Percentiles rank a stretch among this genome's conserved stretches.
phyloP scores from a whole-genome alignment of 2,329 filamentous ascomycete species.

The Penicillium fuscoglaucum region DNA sequence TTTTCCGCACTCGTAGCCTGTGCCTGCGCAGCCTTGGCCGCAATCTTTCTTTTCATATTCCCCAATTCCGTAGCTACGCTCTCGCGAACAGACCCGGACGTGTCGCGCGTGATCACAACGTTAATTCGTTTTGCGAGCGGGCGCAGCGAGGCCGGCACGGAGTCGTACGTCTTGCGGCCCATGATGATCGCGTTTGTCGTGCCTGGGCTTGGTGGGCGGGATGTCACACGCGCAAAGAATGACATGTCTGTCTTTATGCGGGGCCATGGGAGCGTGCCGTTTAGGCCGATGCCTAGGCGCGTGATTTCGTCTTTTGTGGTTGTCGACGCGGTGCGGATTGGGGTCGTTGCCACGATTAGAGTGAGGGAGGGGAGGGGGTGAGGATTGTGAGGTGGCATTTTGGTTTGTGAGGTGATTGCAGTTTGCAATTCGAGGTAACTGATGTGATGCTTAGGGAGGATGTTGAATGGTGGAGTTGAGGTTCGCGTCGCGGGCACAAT shows the following conservation, averaged over 20 bases:
- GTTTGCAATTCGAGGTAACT: background rate
- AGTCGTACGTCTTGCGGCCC: constrained; percentile 97
- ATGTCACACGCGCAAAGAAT: constrained; percentile 90
- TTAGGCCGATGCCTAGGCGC: constrained; percentile 81
- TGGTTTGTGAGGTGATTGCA: constrained; percentile 3
- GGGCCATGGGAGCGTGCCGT: constrained; percentile 82
- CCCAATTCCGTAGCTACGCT: constrained; percentile 40
- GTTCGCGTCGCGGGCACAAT: constrained; percentile 5
- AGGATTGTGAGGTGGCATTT: constrained; percentile 27
- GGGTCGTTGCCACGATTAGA: constrained; percentile 87
- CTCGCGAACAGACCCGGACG: constrained; percentile 30
- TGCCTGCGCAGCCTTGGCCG: constrained; percentile 18
- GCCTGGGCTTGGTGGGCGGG: constrained; percentile 48
- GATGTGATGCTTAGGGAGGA: background rate
- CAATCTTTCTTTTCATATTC: constrained; percentile 28
- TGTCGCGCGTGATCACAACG: constrained; percentile 68
- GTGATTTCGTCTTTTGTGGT: constrained; percentile 67
- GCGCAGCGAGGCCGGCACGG: constrained; percentile 74
- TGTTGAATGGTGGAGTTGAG: background rate
- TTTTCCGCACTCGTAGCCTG: constrained; percentile 1
- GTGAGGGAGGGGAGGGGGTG: constrained; percentile 61
- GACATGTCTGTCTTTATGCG: constrained; percentile 88
- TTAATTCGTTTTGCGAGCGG: constrained; percentile 80
- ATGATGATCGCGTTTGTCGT: constrained; percentile 78
- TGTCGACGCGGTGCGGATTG: constrained; percentile 47